Evolutionary conservation across 2,329 filamentous ascomycete genomes (phyloP), one percentile per base, ranked within the genome.

Genomic region (Incumbomyces lentus): DNA sequence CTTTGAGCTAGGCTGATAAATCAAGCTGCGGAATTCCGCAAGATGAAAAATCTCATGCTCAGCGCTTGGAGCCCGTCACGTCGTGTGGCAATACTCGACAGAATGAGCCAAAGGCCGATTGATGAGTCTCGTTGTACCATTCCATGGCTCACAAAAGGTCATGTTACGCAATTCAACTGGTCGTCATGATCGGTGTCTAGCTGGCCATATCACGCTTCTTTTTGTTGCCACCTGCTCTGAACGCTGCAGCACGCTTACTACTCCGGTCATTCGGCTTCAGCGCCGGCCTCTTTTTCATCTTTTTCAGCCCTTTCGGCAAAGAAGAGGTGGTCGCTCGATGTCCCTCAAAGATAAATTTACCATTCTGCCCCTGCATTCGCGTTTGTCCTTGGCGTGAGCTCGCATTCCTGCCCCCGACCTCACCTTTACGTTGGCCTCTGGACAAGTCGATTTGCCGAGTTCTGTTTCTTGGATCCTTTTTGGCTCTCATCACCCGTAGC

Each of bases 401-500:
- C 12, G 44, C 2, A 19, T 30, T 16, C 30, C 47, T 44, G 17
- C 53, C 29, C 47, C 56, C 41, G 51, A 58, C 31, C 51, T 57
- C n/a, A 26, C 5, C 22, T 4, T 26, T 26, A 53, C 52, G 18
- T 50, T 55, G 51, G 60, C 63, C 17, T 12, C 34, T 22, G 33
- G 33, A 17, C 16, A n/a, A 17, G 17, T 39, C 57, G 55, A 18
- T 56, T 53, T 35, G 19, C 13, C 33, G 26, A n/a, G 17, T 58
- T 55, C 19, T 60, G 56, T 19, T 19, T 57, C 54, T 40, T 53
- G 49, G 44, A 43, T 60, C 34, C 48, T 53, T 84, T 65, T 88
- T 90, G 60, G 92, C 92, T 50, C 92, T 81, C 40, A 79, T 83
- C 39, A 98, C 89, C 45, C 92, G 84, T 30, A 98, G 73, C 55